Conservation (phyloP, 2,329 filamentous ascomycete species). For the Pyrenochaeta sp. region DNA sequence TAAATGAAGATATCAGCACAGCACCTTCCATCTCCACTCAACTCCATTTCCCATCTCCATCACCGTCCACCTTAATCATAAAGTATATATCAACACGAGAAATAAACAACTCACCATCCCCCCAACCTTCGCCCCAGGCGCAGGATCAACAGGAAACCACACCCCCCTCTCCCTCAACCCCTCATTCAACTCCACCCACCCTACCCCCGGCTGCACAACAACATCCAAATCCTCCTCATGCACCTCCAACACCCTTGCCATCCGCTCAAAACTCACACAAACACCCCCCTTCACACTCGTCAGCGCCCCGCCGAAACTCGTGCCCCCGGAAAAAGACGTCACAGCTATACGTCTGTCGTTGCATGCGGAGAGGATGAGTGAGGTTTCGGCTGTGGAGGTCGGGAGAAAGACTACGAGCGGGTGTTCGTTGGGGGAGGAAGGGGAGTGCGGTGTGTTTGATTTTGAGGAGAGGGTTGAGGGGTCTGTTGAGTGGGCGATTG, state of each 20-base stretch:
- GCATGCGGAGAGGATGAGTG: constrained; percentile 82
- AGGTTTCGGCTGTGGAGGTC: constrained; percentile 78
- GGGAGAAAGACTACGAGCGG: constrained; percentile 74
- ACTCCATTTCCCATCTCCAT: too few relatives aligned
- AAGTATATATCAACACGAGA: too few relatives aligned
- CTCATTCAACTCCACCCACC: constrained; percentile 85
- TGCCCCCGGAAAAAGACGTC: constrained; percentile 86
- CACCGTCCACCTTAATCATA: too few relatives aligned
- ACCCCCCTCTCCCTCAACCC: constrained; percentile 70
- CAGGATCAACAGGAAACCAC: constrained; percentile 93
- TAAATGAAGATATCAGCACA: neutral
- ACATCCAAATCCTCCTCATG: constrained; percentile 74
- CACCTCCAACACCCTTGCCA: constrained; percentile 82
- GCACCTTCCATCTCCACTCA: too few relatives aligned
- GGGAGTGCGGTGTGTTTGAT: constrained; percentile 36
- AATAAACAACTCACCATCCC: constrained; percentile 64
- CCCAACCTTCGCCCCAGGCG: constrained; percentile 88
- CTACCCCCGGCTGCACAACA: constrained; percentile 69
- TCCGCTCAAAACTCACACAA: constrained; percentile 82
- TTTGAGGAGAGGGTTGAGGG: constrained; percentile 17
- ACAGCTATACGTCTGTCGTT: constrained; percentile 80
- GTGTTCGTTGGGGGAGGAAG: constrained; percentile 37
- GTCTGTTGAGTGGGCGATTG: constrained; percentile 5
- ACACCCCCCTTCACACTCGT: constrained; percentile 80
- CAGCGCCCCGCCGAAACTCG: constrained; percentile 86